These are phyloP conservation scores for Lentinula edodes DNA, from an alignment of 768 basidiomycete species.

Conservation along the genomic window DNA sequence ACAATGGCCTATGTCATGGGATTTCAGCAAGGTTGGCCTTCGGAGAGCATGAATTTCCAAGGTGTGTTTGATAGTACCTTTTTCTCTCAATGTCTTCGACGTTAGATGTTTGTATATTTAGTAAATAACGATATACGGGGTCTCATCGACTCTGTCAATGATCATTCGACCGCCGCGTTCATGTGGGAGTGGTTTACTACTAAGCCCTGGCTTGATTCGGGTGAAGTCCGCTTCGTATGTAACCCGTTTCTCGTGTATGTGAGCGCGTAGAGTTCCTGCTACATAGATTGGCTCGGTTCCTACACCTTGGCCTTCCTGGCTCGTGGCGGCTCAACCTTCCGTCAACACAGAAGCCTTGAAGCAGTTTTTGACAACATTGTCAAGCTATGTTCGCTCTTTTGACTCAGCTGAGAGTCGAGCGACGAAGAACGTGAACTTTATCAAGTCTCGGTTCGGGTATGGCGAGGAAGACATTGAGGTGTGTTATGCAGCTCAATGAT, in stretches of 20 bases:
- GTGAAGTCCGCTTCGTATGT: constrained; percentile 79
- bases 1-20: constrained; percentile 98
- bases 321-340: constrained; percentile 80
- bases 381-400: constrained; percentile 63
- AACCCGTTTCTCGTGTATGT: not conserved
- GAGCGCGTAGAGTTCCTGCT: not conserved
- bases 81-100: not conserved
- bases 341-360: constrained; percentile 44
- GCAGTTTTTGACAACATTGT: constrained; percentile 59
- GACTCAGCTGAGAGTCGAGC: constrained; percentile 51
- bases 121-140: constrained; percentile 81
- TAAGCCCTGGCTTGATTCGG: constrained; percentile 69
- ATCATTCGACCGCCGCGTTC: constrained; percentile 82
- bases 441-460: constrained; percentile 77
- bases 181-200: constrained; percentile 94
- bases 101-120: constrained; percentile 18
- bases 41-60: constrained; percentile 59
- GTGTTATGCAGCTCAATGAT: not conserved
- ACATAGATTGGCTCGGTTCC: constrained; percentile 76
- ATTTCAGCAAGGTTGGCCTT: constrained; percentile 77
- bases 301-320: constrained; percentile 97
- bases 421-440: constrained; percentile 64
- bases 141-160: constrained; percentile 82
- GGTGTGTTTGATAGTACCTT: constrained; percentile 31
- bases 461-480: constrained; percentile 77